A percentile compares a stretch with the other conserved stretches of the same genome.
Conservation (phyloP, 2,329 filamentous ascomycete genomes). For the Emergomyces pasteurianus region DNA sequence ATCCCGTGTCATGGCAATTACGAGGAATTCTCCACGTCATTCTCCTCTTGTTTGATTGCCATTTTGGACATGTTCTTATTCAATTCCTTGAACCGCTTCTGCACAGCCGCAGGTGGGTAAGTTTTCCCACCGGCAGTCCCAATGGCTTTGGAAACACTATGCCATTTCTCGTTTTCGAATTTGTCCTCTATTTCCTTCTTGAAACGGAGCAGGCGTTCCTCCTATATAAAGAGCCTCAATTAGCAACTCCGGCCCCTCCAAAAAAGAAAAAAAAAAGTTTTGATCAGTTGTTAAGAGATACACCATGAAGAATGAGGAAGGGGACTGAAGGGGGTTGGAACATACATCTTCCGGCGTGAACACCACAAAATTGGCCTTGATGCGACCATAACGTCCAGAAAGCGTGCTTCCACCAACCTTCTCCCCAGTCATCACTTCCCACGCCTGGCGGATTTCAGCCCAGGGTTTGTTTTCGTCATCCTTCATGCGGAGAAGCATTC, state of each 20-base stretch:
- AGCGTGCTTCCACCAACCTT: constrained; percentile 24
- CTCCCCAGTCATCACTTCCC: constrained; percentile 19
- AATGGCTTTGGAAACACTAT: constrained; percentile 23
- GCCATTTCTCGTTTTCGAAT: constrained; percentile 31
- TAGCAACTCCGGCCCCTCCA: no score
- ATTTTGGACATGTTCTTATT: constrained; percentile 14
- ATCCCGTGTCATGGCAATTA: not conserved
- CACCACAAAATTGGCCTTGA: constrained; percentile 29
- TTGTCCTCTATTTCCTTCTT: constrained; percentile 30
- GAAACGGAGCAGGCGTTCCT: constrained; percentile 19
- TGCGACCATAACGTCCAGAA: constrained; percentile 26
- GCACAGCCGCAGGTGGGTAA: constrained; percentile 23
- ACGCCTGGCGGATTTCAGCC: constrained; percentile 17
- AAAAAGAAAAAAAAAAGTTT: not conserved
- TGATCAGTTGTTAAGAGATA: no score
- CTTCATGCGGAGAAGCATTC: constrained; percentile 19
- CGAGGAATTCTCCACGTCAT: not conserved
- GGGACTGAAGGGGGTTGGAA: not conserved
- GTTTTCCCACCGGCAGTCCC: constrained; percentile 19
- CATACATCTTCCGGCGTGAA: constrained; percentile 26
- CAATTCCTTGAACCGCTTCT: constrained; percentile 32
- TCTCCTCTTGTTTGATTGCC: not conserved
- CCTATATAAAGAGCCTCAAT: constrained; percentile 11
- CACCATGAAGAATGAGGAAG: not conserved
- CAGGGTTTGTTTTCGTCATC: constrained; percentile 17